These are phyloP conservation scores for Oryza nivara DNA, from an alignment of 176 grass and related monocot genomes.

Conservation along the genomic window DNA sequence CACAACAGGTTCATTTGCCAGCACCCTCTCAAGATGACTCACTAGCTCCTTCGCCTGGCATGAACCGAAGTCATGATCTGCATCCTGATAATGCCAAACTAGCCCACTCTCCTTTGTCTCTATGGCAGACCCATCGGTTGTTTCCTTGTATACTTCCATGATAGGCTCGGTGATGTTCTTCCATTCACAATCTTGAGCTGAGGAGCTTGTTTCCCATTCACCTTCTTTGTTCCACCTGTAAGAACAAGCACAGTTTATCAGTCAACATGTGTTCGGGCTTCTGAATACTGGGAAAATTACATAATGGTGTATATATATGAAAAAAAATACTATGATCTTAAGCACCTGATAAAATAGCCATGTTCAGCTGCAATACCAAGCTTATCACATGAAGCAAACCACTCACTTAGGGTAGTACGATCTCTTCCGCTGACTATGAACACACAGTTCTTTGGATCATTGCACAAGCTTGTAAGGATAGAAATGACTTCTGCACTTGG, in stretches of 20 bases:
- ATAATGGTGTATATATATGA: neutral
- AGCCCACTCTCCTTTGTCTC: slow-evolving; percentile 71
- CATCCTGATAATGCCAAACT: slow-evolving; percentile 84
- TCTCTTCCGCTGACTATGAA: slow-evolving; percentile 86
- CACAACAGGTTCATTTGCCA: slow-evolving; percentile 72
- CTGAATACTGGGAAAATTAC: too few relatives aligned
- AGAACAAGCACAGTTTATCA: slow-evolving; percentile 16
- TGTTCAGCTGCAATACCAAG: slow-evolving; percentile 91
- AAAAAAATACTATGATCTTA: neutral
- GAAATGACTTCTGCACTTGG: slow-evolving; percentile 67
- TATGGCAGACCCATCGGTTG: slow-evolving; percentile 75
- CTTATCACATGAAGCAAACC: slow-evolving; percentile 73
- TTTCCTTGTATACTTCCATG: slow-evolving; percentile 69
- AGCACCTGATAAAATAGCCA: slow-evolving; percentile 82
- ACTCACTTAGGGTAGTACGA: slow-evolving; percentile 48
- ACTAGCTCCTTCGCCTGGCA: slow-evolving; percentile 86
- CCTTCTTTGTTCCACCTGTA: slow-evolving; percentile 64
- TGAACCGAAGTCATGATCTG: slow-evolving; percentile 80
- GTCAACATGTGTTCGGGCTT: too few relatives aligned
- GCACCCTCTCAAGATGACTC: slow-evolving; percentile 67
- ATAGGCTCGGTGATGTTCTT: slow-evolving; percentile 66
- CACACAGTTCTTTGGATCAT: slow-evolving; percentile 66
- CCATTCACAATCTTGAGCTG: slow-evolving; percentile 54
- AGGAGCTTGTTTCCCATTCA: slow-evolving; percentile 60
- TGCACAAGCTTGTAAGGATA: slow-evolving; percentile 71